Conservation (phyloP, 495 filamentous ascomycete genomes). For the Talaromyces borbonicus region DNA sequence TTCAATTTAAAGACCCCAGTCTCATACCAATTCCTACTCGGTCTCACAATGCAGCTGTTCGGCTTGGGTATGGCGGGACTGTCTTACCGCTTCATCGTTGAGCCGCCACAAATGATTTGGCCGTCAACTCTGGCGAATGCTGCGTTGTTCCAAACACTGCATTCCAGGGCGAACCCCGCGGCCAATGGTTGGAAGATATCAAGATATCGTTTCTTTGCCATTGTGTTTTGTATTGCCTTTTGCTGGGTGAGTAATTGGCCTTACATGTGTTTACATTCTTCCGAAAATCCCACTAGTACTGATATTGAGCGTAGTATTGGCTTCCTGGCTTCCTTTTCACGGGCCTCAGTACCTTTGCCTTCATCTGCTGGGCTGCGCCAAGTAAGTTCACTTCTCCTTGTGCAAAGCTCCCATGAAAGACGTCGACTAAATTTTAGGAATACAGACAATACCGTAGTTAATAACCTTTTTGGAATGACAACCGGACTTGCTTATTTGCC, state of each 20-base stretch:
- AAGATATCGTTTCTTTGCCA: conserved; percentile 71
- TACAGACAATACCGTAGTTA: conserved; percentile 24
- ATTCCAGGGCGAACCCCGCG: conserved; percentile 68
- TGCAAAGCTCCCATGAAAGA: not conserved
- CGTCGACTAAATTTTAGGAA: conserved; percentile 12
- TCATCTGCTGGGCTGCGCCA: conserved; percentile 80
- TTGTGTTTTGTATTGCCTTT: conserved; percentile 55
- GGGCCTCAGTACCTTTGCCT: conserved; percentile 81
- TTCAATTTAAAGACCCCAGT: conserved; percentile 62
- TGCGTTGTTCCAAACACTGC: conserved; percentile 78
- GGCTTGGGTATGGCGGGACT: conserved; percentile 72
- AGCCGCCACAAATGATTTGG: conserved; percentile 78
- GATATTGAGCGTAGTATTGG: conserved; percentile 45
- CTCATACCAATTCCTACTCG: conserved; percentile 65
- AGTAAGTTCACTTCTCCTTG: conserved; percentile 49
- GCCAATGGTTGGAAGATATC: conserved; percentile 78
- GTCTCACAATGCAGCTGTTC: conserved; percentile 69
- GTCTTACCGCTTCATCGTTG: conserved; percentile 65
- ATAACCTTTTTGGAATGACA: conserved; percentile 61
- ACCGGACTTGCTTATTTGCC: conserved; percentile 79
- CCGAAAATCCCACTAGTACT: not conserved
- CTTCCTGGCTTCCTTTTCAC: conserved; percentile 74
- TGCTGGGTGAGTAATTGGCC: conserved; percentile 31
- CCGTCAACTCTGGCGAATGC: conserved; percentile 78
- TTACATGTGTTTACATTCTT: not conserved